A percentile compares a stretch with the other conserved stretches of the same genome.
Conservation (phyloP, 2,329 filamentous ascomycete species). For the Stemphylium vesicarium region DNA sequence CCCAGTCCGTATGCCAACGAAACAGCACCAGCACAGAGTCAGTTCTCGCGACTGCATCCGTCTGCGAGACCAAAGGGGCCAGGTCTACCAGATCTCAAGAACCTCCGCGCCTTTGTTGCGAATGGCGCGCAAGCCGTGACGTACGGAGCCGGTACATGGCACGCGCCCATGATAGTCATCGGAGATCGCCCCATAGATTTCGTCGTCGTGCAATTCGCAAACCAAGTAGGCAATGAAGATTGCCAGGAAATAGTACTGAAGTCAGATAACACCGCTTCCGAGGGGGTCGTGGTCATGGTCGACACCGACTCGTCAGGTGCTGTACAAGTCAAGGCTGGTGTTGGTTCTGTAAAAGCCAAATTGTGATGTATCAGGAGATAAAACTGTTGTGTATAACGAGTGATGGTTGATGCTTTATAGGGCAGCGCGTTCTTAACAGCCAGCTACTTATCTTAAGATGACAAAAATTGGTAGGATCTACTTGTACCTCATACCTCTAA, state of each 20-base stretch:
- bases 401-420: not conserved
- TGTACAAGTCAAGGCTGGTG: constrained; percentile 45
- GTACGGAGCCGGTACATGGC: constrained; percentile 91
- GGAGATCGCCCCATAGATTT: constrained; percentile 78
- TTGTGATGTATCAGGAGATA: constrained; percentile 15
- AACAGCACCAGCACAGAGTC: constrained; percentile 45
- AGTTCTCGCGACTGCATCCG: constrained; percentile 37
- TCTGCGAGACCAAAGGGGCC: constrained; percentile 51
- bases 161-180: constrained; percentile 93
- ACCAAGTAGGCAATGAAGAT: constrained; percentile 81
- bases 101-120: constrained; percentile 79
- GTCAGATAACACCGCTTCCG: constrained; percentile 33
- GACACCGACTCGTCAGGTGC: constrained; percentile 41
- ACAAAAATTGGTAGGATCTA: not conserved
- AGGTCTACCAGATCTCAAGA: constrained; percentile 74
- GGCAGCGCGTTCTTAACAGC: not conserved
- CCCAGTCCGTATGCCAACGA: constrained; percentile 60
- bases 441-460: not conserved
- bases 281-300: constrained; percentile 44
- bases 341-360: constrained; percentile 41
- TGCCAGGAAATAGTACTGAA: constrained; percentile 75
- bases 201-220: constrained; percentile 82
- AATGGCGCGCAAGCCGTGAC: constrained; percentile 82
- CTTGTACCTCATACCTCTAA: not conserved
- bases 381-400: not conserved